A percentile compares a stretch with the other conserved stretches of the same genome.
Evolutionary conservation across 495 filamentous ascomycete genomes (phyloP).

Genomic region (Entonaema liquescens): DNA sequence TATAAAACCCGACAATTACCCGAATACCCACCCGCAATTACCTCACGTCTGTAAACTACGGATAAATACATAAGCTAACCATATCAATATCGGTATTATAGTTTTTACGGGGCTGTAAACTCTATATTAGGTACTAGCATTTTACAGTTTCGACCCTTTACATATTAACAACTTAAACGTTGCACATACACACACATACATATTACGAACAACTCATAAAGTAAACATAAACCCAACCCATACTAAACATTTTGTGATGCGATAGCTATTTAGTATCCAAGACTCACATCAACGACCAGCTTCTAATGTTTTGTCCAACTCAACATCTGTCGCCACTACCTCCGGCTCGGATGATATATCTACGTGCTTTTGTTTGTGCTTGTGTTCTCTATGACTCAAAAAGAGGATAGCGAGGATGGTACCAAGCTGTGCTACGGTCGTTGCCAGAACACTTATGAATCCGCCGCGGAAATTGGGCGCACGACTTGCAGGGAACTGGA

Average conservation of each 20-base stretch:
- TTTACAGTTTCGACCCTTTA: not conserved
- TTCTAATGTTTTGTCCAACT: constrained; percentile 19
- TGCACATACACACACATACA: not conserved
- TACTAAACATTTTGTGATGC: no score
- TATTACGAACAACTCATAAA: not conserved
- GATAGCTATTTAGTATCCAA: not conserved
- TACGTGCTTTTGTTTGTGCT: not conserved
- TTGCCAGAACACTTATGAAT: constrained; percentile 39
- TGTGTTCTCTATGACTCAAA: constrained; percentile 22
- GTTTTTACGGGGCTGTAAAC: not conserved
- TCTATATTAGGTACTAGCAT: not conserved
- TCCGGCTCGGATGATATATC: constrained; percentile 27
- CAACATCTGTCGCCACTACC: constrained; percentile 2
- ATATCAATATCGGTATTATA: not conserved
- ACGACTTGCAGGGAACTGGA: constrained; percentile 45
- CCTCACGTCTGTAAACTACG: not conserved
- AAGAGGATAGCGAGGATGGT: constrained; percentile 25
- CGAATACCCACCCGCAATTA: not conserved
- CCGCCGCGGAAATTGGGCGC: constrained; percentile 45
- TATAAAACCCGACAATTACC: not conserved
- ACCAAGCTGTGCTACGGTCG: constrained; percentile 33
- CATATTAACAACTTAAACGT: not conserved
- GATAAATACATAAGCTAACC: not conserved
- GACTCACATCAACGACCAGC: not conserved
- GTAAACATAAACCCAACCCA: not conserved